Conservation (phyloP, 164 flowering plant genomes). For the Magnolia sinica region DNA sequence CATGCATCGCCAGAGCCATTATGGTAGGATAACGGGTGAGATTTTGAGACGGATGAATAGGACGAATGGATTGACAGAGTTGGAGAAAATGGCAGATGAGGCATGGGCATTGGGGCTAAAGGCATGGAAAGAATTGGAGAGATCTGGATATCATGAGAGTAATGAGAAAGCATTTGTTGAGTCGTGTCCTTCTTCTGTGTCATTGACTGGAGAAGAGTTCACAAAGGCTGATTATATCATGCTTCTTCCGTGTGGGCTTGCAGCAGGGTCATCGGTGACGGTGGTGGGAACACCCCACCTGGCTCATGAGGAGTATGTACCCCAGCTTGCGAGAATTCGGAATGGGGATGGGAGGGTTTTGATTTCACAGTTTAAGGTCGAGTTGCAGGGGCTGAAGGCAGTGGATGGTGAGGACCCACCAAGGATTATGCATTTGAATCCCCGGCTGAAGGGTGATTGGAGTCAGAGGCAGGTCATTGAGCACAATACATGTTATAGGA, state of each 20-base stretch:
- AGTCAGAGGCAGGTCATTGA: conserved; percentile 81
- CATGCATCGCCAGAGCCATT: conserved; percentile 39
- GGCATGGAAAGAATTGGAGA: conserved; percentile 79
- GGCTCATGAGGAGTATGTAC: conserved; percentile 75
- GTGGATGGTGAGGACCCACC: conserved; percentile 97
- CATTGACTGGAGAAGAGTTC: conserved; percentile 54
- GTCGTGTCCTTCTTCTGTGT: conserved; percentile 78
- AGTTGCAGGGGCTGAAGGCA: conserved; percentile 84
- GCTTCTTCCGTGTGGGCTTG: conserved; percentile 95
- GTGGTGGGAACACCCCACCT: conserved; percentile 76
- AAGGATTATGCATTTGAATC: conserved; percentile 87
- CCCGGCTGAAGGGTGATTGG: conserved; percentile 84
- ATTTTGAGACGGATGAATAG: conserved; percentile 45
- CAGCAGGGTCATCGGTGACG: conserved; percentile 88
- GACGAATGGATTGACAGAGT: conserved; percentile 42
- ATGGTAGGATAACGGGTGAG: conserved; percentile 67
- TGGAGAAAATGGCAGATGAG: conserved; percentile 87
- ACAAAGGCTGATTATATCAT: conserved; percentile 38
- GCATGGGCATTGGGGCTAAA: conserved; percentile 82
- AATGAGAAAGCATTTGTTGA: conserved; percentile 38
- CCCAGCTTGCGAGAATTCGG: conserved; percentile 48
- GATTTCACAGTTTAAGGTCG: conserved; percentile 91
- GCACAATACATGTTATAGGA: conserved; percentile 93
- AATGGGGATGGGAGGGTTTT: conserved; percentile 34
- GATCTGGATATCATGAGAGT: conserved; percentile 30